Evolutionary conservation across 1,139 yeast genomes (phyloP).

Genomic region (Suhomyces ambrosiae): DNA sequence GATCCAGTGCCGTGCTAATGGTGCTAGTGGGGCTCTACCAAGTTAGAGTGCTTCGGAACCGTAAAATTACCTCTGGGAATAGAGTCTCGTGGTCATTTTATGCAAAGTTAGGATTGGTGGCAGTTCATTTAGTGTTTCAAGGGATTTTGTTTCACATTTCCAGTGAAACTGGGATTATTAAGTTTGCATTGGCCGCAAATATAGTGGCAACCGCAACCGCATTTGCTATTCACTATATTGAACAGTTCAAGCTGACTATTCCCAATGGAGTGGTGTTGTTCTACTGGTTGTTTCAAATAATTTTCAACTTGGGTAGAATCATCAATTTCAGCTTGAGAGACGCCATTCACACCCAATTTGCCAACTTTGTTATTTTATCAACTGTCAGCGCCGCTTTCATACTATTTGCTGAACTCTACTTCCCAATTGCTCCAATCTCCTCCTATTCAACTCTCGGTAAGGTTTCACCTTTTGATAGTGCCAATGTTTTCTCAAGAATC

Average conservation of each 20-base stretch:
- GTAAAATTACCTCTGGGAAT: constrained; percentile 34
- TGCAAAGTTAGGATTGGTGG: constrained; percentile 44
- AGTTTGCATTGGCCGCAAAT: constrained; percentile 43
- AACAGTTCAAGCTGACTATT: constrained; percentile 63
- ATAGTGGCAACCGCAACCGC: constrained; percentile 52
- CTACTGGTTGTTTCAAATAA: constrained; percentile 69
- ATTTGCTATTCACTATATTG: constrained; percentile 65
- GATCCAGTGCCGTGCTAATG: constrained; percentile 53
- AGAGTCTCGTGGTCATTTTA: constrained; percentile 47
- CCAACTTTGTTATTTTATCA: constrained; percentile 49
- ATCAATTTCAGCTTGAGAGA: constrained; percentile 54
- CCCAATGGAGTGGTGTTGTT: constrained; percentile 72
- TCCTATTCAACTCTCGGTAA: constrained; percentile 44
- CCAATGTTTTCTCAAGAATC: constrained; percentile 78
- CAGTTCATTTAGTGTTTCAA: constrained; percentile 42
- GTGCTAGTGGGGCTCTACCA: constrained; percentile 56
- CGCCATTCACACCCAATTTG: constrained; percentile 35
- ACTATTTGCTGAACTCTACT: constrained; percentile 54
- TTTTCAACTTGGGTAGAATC: constrained; percentile 42
- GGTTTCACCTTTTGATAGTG: constrained; percentile 68
- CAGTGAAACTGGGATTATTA: constrained; percentile 41
- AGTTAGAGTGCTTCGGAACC: constrained; percentile 37
- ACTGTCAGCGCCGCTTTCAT: constrained; percentile 53
- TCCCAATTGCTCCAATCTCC: constrained; percentile 46
- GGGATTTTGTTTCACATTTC: constrained; percentile 27